Evolutionary conservation across 306 rosid species (phyloP).

Genomic region (Phaseolus lunatus): DNA sequence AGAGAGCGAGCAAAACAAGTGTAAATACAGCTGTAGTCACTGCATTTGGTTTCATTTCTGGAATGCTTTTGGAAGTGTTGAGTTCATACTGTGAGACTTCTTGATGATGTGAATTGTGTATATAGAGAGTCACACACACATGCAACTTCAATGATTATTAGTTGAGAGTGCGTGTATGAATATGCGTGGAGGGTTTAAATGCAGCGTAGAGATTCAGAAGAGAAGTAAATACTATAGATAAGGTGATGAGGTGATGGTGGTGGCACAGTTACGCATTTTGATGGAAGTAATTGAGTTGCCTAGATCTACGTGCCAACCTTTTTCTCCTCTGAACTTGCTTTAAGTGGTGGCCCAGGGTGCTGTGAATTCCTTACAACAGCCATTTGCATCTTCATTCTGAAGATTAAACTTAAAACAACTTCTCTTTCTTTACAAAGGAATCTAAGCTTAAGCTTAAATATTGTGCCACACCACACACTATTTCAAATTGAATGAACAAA

Average conservation of each 20-base stretch:
- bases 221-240: conserved; percentile 39
- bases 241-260: not conserved
- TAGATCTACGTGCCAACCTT: conserved; percentile 58
- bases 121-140: not conserved
- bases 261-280: conserved; percentile 17
- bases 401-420: too few species aligned
- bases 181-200: conserved; percentile 38
- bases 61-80: not conserved
- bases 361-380: not conserved
- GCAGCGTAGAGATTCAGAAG: conserved; percentile 28
- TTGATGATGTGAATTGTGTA: not conserved
- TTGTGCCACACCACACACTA: too few species aligned
- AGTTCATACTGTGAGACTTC: not conserved
- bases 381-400: conserved; percentile 31
- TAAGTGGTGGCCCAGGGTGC: not conserved
- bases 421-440: too few species aligned
- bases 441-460: too few species aligned
- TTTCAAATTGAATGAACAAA: not conserved
- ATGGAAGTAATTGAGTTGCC: conserved; percentile 36
- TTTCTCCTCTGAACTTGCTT: not conserved
- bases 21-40: conserved; percentile 44
- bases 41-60: conserved; percentile 63
- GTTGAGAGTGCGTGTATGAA: not conserved
- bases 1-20: conserved; percentile 52
- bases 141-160: not conserved